A percentile compares a stretch with the other conserved stretches of the same genome.
These are phyloP conservation scores for Ganoderma boninense DNA, from an alignment of 1,284 basidiomycete species.

Conservation along the genomic window DNA sequence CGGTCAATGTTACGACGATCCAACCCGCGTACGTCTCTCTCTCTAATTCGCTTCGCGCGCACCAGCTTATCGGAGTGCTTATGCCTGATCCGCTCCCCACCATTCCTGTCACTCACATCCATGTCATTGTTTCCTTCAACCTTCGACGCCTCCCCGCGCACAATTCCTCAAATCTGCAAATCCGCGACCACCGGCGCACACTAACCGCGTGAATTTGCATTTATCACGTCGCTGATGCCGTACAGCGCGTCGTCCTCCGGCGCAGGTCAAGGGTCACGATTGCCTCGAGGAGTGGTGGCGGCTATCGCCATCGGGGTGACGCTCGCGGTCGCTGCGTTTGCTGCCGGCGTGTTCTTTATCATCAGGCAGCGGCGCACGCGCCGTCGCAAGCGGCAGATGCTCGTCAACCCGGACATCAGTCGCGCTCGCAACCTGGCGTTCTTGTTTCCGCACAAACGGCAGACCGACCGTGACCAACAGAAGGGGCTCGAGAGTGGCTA, in stretches of 20 bases:
- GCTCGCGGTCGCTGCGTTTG: slow-evolving; percentile 56
- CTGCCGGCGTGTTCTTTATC: slow-evolving; percentile 49
- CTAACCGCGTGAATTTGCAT: slow-evolving; percentile 9
- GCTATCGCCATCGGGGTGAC: slow-evolving; percentile 65
- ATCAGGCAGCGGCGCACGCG: slow-evolving; percentile 49
- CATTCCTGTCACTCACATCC: slow-evolving; percentile 18
- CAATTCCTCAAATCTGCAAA: neutral
- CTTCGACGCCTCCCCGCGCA: slow-evolving; percentile 24
- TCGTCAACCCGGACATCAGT: slow-evolving; percentile 39
- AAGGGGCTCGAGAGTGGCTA: slow-evolving; percentile 23
- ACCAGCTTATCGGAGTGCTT: slow-evolving; percentile 11
- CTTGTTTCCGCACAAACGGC: slow-evolving; percentile 30
- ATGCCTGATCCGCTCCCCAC: slow-evolving; percentile 24
- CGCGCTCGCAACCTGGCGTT: slow-evolving; percentile 36
- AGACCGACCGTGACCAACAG: slow-evolving; percentile 19
- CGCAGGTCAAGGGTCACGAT: slow-evolving; percentile 31
- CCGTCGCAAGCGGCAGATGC: slow-evolving; percentile 37
- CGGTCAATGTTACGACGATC: slow-evolving; percentile 52
- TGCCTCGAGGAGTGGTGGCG: slow-evolving; percentile 64
- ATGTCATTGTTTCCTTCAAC: slow-evolving; percentile 31
- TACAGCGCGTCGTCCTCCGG: slow-evolving; percentile 29
- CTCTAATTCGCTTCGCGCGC: slow-evolving; percentile 15
- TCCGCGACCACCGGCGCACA: neutral
- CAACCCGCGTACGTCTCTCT: slow-evolving; percentile 46
- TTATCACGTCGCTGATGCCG: slow-evolving; percentile 28